Evolutionary conservation across 2,329 filamentous ascomycete genomes (phyloP).

Genomic region (Stagonosporopsis vannaccii): DNA sequence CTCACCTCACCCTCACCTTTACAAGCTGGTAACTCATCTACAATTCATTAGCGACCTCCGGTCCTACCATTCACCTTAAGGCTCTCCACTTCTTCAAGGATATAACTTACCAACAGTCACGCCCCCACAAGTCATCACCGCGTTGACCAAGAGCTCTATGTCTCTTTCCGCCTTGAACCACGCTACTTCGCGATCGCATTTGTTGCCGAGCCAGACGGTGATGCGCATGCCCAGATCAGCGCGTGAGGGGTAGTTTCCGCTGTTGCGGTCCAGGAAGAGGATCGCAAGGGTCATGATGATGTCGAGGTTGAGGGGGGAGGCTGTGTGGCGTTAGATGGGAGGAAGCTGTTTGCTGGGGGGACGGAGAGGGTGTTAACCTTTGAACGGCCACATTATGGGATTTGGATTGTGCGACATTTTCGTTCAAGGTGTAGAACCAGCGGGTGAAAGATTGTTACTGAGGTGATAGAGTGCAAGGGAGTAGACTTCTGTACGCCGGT

Average conservation of each 20-base stretch:
- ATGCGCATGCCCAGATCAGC: background rate
- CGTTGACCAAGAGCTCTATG: background rate
- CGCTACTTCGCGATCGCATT: background rate
- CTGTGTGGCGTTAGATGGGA: background rate
- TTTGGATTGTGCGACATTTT: background rate
- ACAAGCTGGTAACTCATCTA: too few species aligned
- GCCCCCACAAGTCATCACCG: background rate
- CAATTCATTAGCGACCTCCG: background rate
- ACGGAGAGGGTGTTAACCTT: background rate
- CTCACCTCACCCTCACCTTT: too few species aligned
- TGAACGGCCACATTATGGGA: background rate
- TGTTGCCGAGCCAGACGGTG: background rate
- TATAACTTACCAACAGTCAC: background rate
- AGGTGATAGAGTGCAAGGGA: too few species aligned
- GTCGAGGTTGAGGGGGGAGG: background rate
- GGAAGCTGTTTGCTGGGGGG: background rate
- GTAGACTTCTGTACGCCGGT: too few species aligned
- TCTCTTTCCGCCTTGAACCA: slow-evolving; percentile 1
- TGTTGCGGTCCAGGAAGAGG: background rate
- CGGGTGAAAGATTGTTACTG: too few species aligned
- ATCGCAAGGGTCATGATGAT: background rate
- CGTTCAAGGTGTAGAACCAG: too few species aligned
- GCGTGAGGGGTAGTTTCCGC: background rate
- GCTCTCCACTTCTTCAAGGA: too few species aligned
- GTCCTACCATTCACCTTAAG: too few species aligned